Evolutionary conservation across 768 basidiomycete species (phyloP), one percentile per base, ranked within the genome.

Genomic region (Pulveroboletus sp.): DNA sequence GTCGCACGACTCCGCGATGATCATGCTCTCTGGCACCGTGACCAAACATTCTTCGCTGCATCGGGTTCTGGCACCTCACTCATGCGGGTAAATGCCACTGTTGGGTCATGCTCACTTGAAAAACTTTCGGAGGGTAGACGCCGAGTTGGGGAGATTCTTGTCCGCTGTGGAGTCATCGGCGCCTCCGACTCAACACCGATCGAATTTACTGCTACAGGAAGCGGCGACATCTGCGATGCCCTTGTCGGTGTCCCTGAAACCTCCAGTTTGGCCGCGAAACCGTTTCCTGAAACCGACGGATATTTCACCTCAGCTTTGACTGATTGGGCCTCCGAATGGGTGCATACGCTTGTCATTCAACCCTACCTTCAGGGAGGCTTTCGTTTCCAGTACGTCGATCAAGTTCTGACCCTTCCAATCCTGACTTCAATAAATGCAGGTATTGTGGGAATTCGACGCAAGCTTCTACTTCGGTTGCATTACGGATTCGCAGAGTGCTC

Each of bases 261-360:
- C 11, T 26, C 47, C 14, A 20, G 27, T 39, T 32, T 32, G 24
- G 43, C 22, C 20, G 39, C 40, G 19, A 26, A n/a, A 11, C 23
- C 23, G 11, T 34, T 13, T 40, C 30, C 30, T 19, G 47, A 50
- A 44, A 39, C 52, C 37, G 48, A 58, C 10, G 38, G 13, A 5
- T 10, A 14, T 24, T 38, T 58, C 26, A 35, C 55, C 24, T 34
- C 45, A 17, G 53, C 56, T 22, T 44, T 65, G 47, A 49, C 60
- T n/a, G 26, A 53, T 23, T 66, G 65, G 65, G 51, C 59, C 30
- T 61, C 59, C 2, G 51, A 60, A 30, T 63, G 63, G 63, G 49
- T 68, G 29, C 36, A 63, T 34, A 49, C 31, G 20, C 51, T 68
- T 32, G 55, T 62, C 36, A 43, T 65, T 34, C 54, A 54, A 13